These are phyloP conservation scores for Cardiospermum halicacabum DNA, from an alignment of 345 rosid species.

Conservation along the genomic window DNA sequence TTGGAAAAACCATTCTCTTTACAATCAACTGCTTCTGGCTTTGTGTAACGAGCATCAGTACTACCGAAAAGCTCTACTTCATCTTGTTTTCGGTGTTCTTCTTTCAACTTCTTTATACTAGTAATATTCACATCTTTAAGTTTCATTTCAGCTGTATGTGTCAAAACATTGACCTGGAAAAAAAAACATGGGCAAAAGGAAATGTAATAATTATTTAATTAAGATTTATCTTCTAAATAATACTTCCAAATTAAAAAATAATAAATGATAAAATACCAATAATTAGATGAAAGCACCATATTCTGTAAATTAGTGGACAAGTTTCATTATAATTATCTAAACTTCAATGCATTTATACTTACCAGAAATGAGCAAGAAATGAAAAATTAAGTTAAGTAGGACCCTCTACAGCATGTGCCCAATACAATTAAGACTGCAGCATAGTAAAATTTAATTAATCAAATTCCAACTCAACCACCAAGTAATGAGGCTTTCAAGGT, in stretches of 20 bases:
- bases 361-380: background rate
- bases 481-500: background rate
- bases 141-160: conserved; percentile 48
- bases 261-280: background rate
- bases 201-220: background rate
- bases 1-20: conserved; percentile 4
- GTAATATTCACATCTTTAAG: conserved; percentile 5
- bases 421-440: background rate
- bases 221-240: background rate
- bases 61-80: conserved; percentile 38
- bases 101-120: conserved; percentile 30
- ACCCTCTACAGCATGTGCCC: background rate
- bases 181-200: conserved; percentile 10
- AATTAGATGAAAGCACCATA: background rate
- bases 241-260: background rate
- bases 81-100: conserved; percentile 48
- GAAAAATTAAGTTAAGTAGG: background rate
- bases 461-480: background rate
- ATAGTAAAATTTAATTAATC: background rate
- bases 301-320: background rate
- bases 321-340: background rate
- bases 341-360: background rate
- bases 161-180: conserved; percentile 65
- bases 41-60: background rate
- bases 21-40: background rate